Evolutionary conservation across 805 yeast genomes (phyloP).

Genomic region (Candida odintsovae): DNA sequence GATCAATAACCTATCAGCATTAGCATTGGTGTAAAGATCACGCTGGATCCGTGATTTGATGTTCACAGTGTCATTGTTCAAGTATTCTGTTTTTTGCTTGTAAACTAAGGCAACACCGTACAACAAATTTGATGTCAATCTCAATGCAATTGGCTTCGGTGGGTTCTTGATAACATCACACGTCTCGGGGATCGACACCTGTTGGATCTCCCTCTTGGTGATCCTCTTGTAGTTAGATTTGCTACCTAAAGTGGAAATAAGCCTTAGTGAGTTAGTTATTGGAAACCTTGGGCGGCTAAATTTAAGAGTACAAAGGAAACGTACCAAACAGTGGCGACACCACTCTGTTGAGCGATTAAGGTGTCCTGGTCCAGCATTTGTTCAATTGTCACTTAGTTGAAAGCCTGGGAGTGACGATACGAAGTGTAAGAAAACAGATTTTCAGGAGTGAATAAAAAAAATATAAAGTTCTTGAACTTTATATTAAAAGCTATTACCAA

Average conservation of each 20-base stretch:
- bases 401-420: background rate
- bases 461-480: too few relatives aligned
- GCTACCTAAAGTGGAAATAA: constrained; percentile 38
- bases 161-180: constrained; percentile 28
- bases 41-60: constrained; percentile 21
- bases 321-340: constrained; percentile 27
- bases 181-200: constrained; percentile 37
- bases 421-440: background rate
- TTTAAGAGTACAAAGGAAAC: constrained; percentile 2
- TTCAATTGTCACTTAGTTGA: background rate
- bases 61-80: constrained; percentile 25
- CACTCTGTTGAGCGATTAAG: constrained; percentile 18
- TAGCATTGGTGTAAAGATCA: constrained; percentile 11
- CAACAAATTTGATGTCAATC: constrained; percentile 35
- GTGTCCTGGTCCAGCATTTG: constrained; percentile 15
- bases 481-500: background rate
- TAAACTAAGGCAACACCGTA: constrained; percentile 42
- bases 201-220: constrained; percentile 28
- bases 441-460: background rate
- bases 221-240: constrained; percentile 24
- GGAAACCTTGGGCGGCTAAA: constrained; percentile 1
- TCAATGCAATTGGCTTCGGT: constrained; percentile 17
- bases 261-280: constrained; percentile 13
- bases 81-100: constrained; percentile 42
- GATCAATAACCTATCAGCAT: constrained; percentile 1